Conservation (phyloP, 768 basidiomycete species). For the Pleurotus pulmonarius region DNA sequence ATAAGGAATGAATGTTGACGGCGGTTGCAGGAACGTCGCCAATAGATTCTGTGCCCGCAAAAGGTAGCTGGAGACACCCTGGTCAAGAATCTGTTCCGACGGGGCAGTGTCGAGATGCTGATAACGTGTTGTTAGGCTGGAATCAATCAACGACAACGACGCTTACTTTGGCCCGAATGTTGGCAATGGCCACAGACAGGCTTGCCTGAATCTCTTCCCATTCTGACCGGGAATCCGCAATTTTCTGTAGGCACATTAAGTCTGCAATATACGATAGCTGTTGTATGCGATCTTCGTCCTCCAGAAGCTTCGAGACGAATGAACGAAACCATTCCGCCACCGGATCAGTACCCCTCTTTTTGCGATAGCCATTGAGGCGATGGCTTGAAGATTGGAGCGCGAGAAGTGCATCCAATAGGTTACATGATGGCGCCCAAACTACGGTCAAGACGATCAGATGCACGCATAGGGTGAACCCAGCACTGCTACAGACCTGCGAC, state of each 20-base stretch:
- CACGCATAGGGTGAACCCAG: too few species aligned
- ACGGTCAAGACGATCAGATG: slow-evolving; percentile 7
- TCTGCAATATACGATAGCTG: slow-evolving; percentile 29
- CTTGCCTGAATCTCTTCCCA: slow-evolving; percentile 21
- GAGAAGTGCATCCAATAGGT: slow-evolving; percentile 52
- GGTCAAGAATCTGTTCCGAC: slow-evolving; percentile 10
- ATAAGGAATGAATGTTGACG: slow-evolving; percentile 24
- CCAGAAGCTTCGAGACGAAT: background rate
- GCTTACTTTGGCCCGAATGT: slow-evolving; percentile 23
- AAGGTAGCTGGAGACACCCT: slow-evolving; percentile 39
- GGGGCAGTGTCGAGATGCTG: slow-evolving; percentile 10
- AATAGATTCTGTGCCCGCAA: slow-evolving; percentile 59
- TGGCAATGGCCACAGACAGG: slow-evolving; percentile 25
- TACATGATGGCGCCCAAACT: slow-evolving; percentile 22
- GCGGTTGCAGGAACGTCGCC: slow-evolving; percentile 49
- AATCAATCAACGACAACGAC: background rate
- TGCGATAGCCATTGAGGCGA: slow-evolving; percentile 45
- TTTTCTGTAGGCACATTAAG: slow-evolving; percentile 43
- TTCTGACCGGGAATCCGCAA: slow-evolving; percentile 28
- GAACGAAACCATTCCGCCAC: background rate
- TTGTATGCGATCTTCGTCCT: background rate
- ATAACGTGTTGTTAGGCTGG: background rate
- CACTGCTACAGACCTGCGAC: background rate
- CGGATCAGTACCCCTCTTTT: background rate
- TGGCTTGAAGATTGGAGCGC: slow-evolving; percentile 50